Evolutionary conservation across 352 stramenopile genomes (phyloP), one percentile per base, ranked within the genome.

Genomic region (Globisporangium takayamanum): DNA sequence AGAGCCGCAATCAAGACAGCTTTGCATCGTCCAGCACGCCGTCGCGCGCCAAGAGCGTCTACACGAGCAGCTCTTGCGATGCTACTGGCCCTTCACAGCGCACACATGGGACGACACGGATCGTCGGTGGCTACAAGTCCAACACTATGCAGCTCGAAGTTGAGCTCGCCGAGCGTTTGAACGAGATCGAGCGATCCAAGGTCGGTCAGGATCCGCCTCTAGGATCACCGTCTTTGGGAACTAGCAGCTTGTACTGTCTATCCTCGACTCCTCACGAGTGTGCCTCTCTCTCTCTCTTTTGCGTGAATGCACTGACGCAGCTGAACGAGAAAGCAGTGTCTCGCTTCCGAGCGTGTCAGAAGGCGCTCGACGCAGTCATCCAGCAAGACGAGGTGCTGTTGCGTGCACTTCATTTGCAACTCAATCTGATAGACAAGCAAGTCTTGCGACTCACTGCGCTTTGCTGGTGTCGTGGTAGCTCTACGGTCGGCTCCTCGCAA

Each of bases 101-200:
- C 10, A 26, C 18, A 5, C 14, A 11, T 0, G 12, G 18, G 30
- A 51, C 41, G 14, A 18, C 14, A 45, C 41, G 30, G 46, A 11
- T 47, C 16, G 28, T 74, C 33, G 63, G 69, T 18, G 69, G 72
- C 18, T 87, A 73, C 70, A 84, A 78, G 51, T 77, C 76, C 10
- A 71, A 46, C 14, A 72, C 64, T 1, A 67, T 84, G 14, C 69
- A 84, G 36, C 68, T 91, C 1, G 81, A 91, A 62, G 68, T 88
- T 20, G 77, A 89, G 51, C 60, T 91, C 25, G 70, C 73, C 7
- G 76, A 88, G 53, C 71, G 76, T 0, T 59, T 91, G 25, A 80
- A 87, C 52, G 78, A 87, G 42, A 84, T 91, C 50, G 78, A 87
- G 14, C 67, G 75, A 12, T 84, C 73, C 49, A 85, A 84, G 47